Conservation (phyloP, 306 rosid species). For the Cicer chorassanicum region DNA sequence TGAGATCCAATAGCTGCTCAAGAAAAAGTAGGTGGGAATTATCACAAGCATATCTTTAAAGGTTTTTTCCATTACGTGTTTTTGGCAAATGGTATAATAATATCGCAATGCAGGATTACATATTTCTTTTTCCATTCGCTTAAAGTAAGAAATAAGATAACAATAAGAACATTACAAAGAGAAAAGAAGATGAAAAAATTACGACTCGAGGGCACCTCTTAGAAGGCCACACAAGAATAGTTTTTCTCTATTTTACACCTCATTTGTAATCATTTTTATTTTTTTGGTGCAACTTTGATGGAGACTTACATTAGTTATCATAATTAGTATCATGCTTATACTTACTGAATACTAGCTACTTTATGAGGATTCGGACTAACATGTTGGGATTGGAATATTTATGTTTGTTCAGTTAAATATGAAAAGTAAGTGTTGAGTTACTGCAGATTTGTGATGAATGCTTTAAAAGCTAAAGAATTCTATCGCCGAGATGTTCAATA, state of each 20-base stretch:
- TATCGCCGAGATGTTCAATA: slow-evolving; percentile 89
- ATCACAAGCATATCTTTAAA: slow-evolving; percentile 25
- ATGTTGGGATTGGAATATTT: slow-evolving; percentile 31
- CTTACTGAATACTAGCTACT: slow-evolving; percentile 27
- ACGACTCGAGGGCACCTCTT: background rate
- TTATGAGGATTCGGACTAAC: slow-evolving; percentile 31
- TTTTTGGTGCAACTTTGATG: slow-evolving; percentile 10
- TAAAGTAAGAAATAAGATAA: slow-evolving; percentile 19
- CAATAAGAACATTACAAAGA: slow-evolving; percentile 12
- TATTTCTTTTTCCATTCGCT: background rate
- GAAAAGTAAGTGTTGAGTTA: slow-evolving; percentile 43
- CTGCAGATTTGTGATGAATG: slow-evolving; percentile 96
- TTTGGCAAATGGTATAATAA: slow-evolving; percentile 33
- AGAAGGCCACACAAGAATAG: background rate
- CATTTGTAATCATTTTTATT: slow-evolving; percentile 26
- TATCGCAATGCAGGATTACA: background rate
- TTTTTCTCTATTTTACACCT: slow-evolving; percentile 27
- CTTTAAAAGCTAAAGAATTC: slow-evolving; percentile 94
- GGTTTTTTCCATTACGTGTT: slow-evolving; percentile 19
- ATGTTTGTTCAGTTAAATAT: slow-evolving; percentile 28
- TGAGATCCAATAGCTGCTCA: slow-evolving; percentile 36
- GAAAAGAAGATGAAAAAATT: slow-evolving; percentile 6
- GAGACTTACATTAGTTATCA: slow-evolving; percentile 16
- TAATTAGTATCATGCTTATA: slow-evolving; percentile 8
- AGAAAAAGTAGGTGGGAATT: slow-evolving; percentile 13